Evolutionary conservation across 192 early-diverging fungal genomes (phyloP), one percentile per base, ranked within the genome.

Genomic region (Podila horticola): DNA sequence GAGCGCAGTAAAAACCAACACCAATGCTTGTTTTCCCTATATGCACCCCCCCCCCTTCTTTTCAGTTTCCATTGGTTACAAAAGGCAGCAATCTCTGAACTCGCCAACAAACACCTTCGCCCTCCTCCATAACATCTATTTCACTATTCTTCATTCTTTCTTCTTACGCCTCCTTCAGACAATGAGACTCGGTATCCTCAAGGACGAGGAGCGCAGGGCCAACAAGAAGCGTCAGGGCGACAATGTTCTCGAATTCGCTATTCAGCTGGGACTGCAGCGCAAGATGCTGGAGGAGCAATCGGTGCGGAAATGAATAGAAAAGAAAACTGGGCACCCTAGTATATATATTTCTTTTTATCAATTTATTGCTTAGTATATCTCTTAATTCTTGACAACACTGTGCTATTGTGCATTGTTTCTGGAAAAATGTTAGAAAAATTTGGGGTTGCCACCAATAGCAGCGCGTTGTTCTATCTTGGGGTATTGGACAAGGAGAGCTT

Each of bases 171-270:
- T 24, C 12, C 26, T 36, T 8, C 62, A 83, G 82, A 66, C 74
- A 4, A 83, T 83, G 82, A 75, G 75, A 22, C 12, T 70, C 49
- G 82, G 82, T 8, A 74, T 83, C 31, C 5, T 59, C 33, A 75
- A 70, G 63, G 82, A 83, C 48, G 82, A 83, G 48, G 82, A 75
- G 29, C 63, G 82, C 3, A 62, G 72, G 48, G 82, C 73, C 52
- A 74, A 69, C 33, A 83, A 83, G 74, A 75, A 73, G 70, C 75
- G 82, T 31, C 73, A 75, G 51, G 74, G 72, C 60, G 82, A 83
- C 15, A 83, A 83, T n/a, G 82, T 69, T 22, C 63, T 72, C 15
- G 82, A 83, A 36, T 52, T 83, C 12, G 82, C 73, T n/a, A 74
- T 65, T 2, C 82, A 83, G 65, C 82, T 69, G 52, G 74, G 71